phyloP scores from a whole-genome alignment of 352 stramenopile species.

The Globisporangium recalcitrans region DNA sequence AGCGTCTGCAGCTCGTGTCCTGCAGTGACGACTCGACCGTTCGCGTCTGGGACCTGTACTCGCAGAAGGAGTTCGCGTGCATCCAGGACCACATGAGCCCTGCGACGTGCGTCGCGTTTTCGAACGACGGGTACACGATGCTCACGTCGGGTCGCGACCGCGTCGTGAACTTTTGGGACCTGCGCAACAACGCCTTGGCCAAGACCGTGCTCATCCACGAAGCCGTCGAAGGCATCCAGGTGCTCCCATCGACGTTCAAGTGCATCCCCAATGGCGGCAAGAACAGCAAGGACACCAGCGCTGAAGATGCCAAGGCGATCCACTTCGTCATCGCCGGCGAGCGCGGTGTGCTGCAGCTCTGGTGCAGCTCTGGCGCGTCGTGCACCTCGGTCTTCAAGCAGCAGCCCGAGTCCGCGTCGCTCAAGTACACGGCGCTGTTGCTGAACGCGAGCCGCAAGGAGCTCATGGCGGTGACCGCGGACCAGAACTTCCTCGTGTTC shows the following conservation, averaged over 20 bases:
- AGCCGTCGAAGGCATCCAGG: slow-evolving; percentile 90
- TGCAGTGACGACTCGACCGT: slow-evolving; percentile 74
- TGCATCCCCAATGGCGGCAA: slow-evolving; percentile 31
- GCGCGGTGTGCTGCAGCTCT: slow-evolving; percentile 85
- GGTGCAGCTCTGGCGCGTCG: slow-evolving; percentile 29
- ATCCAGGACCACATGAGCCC: slow-evolving; percentile 94
- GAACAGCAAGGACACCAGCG: slow-evolving; percentile 19
- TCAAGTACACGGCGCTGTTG: slow-evolving; percentile 54
- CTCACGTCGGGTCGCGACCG: slow-evolving; percentile 90
- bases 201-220: slow-evolving; percentile 95
- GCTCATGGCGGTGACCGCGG: slow-evolving; percentile 69
- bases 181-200: slow-evolving; percentile 74
- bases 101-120: slow-evolving; percentile 92
- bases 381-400: slow-evolving; percentile 51
- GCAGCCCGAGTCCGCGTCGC: slow-evolving; percentile 34
- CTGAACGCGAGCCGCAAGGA: slow-evolving; percentile 49
- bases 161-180: slow-evolving; percentile 89
- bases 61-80: slow-evolving; percentile 79
- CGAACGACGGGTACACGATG: slow-evolving; percentile 77
- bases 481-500: slow-evolving; percentile 88
- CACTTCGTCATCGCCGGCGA: slow-evolving; percentile 92
- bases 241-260: slow-evolving; percentile 71
- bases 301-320: slow-evolving; percentile 55
- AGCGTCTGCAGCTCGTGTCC: slow-evolving; percentile 64
- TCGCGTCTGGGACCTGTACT: slow-evolving; percentile 82